Conservation (phyloP, 768 basidiomycete genomes). For the Cytidiella melzeri region DNA sequence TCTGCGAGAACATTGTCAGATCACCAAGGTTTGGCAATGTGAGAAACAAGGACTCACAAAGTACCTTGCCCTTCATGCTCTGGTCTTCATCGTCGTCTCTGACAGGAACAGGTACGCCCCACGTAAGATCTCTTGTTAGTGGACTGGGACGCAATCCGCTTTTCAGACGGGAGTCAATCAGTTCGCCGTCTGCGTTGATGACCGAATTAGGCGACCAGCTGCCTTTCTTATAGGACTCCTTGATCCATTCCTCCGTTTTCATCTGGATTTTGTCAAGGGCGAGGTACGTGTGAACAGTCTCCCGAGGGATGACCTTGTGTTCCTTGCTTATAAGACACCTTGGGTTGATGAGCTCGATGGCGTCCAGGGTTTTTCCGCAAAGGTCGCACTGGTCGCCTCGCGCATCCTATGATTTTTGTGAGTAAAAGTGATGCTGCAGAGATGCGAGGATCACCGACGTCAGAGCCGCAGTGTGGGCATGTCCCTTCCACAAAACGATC, state of each 20-base stretch:
- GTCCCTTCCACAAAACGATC: slow-evolving; percentile 98
- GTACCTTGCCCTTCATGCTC: slow-evolving; percentile 90
- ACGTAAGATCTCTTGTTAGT: slow-evolving; percentile 87
- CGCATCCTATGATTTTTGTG: slow-evolving; percentile 59
- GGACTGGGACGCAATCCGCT: slow-evolving; percentile 83
- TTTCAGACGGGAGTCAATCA: slow-evolving; percentile 86
- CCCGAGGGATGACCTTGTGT: slow-evolving; percentile 68
- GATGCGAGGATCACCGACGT: slow-evolving; percentile 39
- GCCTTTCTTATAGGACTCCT: slow-evolving; percentile 67
- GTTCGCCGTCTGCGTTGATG: slow-evolving; percentile 80
- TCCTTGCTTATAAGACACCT: slow-evolving; percentile 83
- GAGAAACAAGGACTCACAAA: slow-evolving; percentile 60
- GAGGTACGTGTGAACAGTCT: slow-evolving; percentile 89
- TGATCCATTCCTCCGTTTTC: slow-evolving; percentile 83
- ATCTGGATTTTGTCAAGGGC: slow-evolving; percentile 80
- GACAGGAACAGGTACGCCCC: slow-evolving; percentile 92
- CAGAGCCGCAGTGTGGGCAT: slow-evolving; percentile 88
- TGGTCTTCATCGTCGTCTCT: slow-evolving; percentile 64
- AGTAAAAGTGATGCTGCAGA: neutral
- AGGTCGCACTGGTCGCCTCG: slow-evolving; percentile 98
- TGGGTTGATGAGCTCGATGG: slow-evolving; percentile 91
- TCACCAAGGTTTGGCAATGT: neutral
- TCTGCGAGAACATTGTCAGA: slow-evolving; percentile 38
- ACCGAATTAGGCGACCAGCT: slow-evolving; percentile 93
- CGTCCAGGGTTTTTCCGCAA: slow-evolving; percentile 88